These are phyloP conservation scores for Thelonectria discophora DNA, from an alignment of 2,329 filamentous ascomycete genomes.

Conservation along the genomic window DNA sequence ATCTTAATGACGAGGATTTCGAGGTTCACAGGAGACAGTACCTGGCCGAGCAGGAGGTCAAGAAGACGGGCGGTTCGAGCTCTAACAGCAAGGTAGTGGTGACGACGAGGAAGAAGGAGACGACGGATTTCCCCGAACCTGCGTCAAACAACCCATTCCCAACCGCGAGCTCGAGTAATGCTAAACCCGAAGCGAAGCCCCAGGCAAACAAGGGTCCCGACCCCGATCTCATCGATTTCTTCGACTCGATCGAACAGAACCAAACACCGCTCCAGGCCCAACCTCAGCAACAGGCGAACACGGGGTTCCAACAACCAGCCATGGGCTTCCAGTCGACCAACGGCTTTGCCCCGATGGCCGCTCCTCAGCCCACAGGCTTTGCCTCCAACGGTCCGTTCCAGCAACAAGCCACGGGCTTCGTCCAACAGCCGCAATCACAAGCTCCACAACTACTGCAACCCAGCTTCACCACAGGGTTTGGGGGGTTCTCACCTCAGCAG, in stretches of 20 bases:
- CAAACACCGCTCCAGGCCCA: constrained; percentile 73
- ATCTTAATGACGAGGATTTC: constrained; percentile 93
- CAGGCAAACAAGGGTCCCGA: constrained; percentile 69
- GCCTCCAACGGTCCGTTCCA: constrained; percentile 46
- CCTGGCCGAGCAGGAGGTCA: constrained; percentile 82
- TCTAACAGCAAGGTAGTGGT: constrained; percentile 43
- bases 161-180: constrained; percentile 42
- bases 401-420: constrained; percentile 38
- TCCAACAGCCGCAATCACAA: constrained; percentile 50
- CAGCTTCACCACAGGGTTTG: constrained; percentile 78
- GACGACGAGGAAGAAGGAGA: constrained; percentile 49
- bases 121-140: constrained; percentile 49
- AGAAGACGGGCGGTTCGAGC: constrained; percentile 58
- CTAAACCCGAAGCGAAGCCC: constrained; percentile 53
- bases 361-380: constrained; percentile 48
- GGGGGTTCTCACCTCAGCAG: constrained; percentile 77
- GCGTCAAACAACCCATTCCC: constrained; percentile 57
- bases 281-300: constrained; percentile 48
- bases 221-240: constrained; percentile 91
- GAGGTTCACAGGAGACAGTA: constrained; percentile 94
- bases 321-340: constrained; percentile 39
- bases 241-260: constrained; percentile 90
- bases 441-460: constrained; percentile 56
- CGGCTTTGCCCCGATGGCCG: constrained; percentile 46
- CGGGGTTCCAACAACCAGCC: constrained; percentile 44